Evolutionary conservation across 2,329 filamentous ascomycete genomes (phyloP).

Genomic region (Colletotrichum cuscutae): DNA sequence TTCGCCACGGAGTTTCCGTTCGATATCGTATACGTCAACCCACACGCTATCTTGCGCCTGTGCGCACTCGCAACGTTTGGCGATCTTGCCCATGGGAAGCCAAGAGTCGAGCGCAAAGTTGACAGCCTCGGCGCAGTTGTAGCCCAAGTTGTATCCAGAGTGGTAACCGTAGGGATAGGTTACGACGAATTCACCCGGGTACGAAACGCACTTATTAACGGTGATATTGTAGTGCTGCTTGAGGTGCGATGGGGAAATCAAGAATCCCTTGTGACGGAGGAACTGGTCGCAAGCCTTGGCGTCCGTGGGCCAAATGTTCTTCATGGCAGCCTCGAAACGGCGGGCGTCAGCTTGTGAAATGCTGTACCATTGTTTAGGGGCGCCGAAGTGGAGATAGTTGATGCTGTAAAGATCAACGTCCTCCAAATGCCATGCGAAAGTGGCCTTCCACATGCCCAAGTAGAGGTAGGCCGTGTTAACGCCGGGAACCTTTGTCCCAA

Average conservation of each 20-base stretch:
- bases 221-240: conserved; percentile 92
- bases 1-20: conserved; percentile 92
- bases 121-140: conserved; percentile 98
- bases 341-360: conserved; percentile 96
- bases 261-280: conserved; percentile 94
- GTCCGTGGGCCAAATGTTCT: conserved; percentile 91
- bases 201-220: conserved; percentile 94
- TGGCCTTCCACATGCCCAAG: conserved; percentile 99
- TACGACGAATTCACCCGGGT: conserved; percentile 97
- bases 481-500: conserved; percentile 94
- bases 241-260: conserved; percentile 91
- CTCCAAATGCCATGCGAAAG: conserved; percentile 98
- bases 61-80: conserved; percentile 96
- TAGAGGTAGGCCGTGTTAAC: conserved; percentile 99
- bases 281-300: conserved; percentile 97
- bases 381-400: conserved; percentile 99
- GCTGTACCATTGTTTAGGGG: conserved; percentile 99
- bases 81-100: conserved; percentile 94
- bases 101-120: conserved; percentile 97
- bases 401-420: conserved; percentile 99
- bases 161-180: conserved; percentile 99
- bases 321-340: conserved; percentile 95
- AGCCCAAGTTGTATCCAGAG: conserved; percentile 96
- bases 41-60: conserved; percentile 97
- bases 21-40: conserved; percentile 96